A percentile compares a stretch with the other conserved stretches of the same genome.
phyloP scores from a whole-genome alignment of 306 rosid genomes.

The Ceratonia siliqua region DNA sequence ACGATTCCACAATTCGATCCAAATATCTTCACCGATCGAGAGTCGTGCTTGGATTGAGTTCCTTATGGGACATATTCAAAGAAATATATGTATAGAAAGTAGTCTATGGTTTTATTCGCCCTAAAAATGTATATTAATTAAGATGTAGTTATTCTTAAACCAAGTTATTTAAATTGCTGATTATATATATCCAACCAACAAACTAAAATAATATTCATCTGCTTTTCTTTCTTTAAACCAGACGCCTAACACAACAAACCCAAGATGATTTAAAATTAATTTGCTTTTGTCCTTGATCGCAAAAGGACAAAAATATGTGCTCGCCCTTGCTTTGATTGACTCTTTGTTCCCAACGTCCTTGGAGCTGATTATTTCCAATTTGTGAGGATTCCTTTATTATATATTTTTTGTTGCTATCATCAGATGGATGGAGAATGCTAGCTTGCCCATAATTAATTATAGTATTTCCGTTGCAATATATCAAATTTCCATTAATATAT shows the following conservation, averaged over 20 bases:
- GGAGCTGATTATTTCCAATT: slow-evolving; percentile 29
- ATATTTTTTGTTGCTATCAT: neutral
- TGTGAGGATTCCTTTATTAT: neutral
- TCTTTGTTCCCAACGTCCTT: slow-evolving; percentile 26
- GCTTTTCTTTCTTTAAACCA: neutral
- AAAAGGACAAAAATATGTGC: neutral
- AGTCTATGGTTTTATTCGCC: too few relatives aligned
- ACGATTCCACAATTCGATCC: too few relatives aligned
- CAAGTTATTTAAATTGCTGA: too few relatives aligned
- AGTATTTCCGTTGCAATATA: neutral
- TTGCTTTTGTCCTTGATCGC: neutral
- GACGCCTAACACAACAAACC: neutral
- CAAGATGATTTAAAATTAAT: neutral
- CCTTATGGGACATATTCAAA: too few relatives aligned
- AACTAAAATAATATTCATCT: too few relatives aligned
- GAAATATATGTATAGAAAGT: too few relatives aligned
- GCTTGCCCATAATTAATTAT: neutral
- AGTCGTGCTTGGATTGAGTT: too few relatives aligned
- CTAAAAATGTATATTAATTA: too few relatives aligned
- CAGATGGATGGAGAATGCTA: neutral
- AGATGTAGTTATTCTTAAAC: too few relatives aligned
- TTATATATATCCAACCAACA: too few relatives aligned
- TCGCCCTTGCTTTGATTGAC: neutral
- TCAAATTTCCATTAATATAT: too few relatives aligned
- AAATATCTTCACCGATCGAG: too few relatives aligned